Conservation (phyloP, 441 rosid genomes). For the Croton laevigatus region DNA sequence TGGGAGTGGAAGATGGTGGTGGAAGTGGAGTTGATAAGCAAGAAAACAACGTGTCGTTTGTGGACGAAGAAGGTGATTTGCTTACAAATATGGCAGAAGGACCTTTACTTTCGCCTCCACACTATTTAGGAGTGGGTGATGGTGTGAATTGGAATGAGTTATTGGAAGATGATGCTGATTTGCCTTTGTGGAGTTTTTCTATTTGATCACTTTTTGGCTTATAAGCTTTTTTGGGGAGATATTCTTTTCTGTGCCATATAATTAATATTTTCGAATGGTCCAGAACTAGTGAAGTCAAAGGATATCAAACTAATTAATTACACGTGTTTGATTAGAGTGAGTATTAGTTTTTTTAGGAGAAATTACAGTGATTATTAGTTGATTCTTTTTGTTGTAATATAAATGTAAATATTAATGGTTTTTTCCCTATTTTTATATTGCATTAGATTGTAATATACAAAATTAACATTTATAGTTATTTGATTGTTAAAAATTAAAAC, state of each 20-base stretch:
- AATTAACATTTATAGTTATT: too few relatives aligned
- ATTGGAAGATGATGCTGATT: constrained; percentile 19
- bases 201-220: not conserved
- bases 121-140: constrained; percentile 16
- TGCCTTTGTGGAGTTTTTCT: constrained; percentile 48
- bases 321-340: not conserved
- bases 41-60: not conserved
- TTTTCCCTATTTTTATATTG: too few relatives aligned
- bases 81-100: constrained; percentile 48
- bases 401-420: not conserved
- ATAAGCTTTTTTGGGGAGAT: not conserved
- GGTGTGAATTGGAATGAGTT: constrained; percentile 1
- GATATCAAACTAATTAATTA: not conserved
- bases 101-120: constrained; percentile 53
- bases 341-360: not conserved
- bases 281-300: not conserved
- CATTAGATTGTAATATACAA: too few relatives aligned
- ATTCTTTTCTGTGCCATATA: not conserved
- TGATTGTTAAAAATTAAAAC: too few relatives aligned
- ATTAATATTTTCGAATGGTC: not conserved
- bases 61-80: constrained; percentile 38
- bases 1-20: constrained; percentile 4
- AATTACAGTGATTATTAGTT: not conserved
- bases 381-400: not conserved
- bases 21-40: constrained; percentile 6